Evolutionary conservation across 371 early-diverging fungal genomes (phyloP).

Genomic region (Mucor sp.): DNA sequence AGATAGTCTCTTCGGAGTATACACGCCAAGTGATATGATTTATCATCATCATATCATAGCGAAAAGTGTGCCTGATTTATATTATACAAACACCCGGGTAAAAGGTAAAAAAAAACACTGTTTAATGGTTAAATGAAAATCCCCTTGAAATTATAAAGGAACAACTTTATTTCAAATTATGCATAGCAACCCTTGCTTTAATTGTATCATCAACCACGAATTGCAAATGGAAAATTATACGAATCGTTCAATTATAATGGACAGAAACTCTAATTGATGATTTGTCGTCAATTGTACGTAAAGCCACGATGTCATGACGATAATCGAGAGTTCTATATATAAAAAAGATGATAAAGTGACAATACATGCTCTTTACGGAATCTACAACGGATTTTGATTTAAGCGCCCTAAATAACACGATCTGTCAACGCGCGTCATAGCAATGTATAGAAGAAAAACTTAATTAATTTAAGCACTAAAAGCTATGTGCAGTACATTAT

Average conservation of each 20-base stretch:
- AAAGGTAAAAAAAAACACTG: not conserved
- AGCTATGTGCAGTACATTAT: not conserved
- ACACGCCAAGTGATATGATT: not conserved
- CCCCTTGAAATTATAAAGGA: not conserved
- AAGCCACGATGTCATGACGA: slow-evolving; percentile 9
- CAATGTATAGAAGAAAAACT: not conserved
- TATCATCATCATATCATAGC: not conserved
- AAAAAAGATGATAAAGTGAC: not conserved
- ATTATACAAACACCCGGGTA: not conserved
- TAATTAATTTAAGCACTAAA: not conserved
- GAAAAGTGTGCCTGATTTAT: not conserved
- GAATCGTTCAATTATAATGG: not conserved
- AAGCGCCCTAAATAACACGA: not conserved
- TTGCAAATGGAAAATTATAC: not conserved
- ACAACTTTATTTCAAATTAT: not conserved
- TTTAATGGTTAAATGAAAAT: not conserved
- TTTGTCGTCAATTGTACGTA: slow-evolving; percentile 2
- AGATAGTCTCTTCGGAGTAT: not conserved
- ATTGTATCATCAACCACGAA: not conserved
- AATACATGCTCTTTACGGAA: not conserved
- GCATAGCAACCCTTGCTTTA: not conserved
- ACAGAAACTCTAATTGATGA: not conserved
- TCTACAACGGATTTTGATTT: not conserved
- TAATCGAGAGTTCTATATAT: not conserved
- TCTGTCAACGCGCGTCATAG: not conserved